phyloP scores from a whole-genome alignment of 129 eudicot genomes.

The Dittrichia graveolens region DNA sequence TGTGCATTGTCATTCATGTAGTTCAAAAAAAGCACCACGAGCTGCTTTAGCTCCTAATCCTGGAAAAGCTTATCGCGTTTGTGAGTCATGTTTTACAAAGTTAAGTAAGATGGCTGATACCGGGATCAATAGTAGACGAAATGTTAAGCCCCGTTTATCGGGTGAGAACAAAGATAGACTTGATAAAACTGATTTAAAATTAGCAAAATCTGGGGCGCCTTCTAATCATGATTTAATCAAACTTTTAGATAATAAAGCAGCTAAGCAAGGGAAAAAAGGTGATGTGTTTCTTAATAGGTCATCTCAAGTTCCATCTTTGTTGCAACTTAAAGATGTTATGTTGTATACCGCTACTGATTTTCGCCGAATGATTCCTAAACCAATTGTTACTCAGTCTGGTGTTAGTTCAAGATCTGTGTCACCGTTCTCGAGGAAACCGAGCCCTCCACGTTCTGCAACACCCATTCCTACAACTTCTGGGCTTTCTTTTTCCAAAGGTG shows the following conservation, averaged over 20 bases:
- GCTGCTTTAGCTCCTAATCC: slow-evolving; percentile 96
- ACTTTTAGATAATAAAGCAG: slow-evolving; percentile 85
- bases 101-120: slow-evolving; percentile 66
- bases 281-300: slow-evolving; percentile 60
- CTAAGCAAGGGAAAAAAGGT: slow-evolving; percentile 69
- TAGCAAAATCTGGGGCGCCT: slow-evolving; percentile 63
- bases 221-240: slow-evolving; percentile 80
- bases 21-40: slow-evolving; percentile 77
- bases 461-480: slow-evolving; percentile 96
- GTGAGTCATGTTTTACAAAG: slow-evolving; percentile 82
- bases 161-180: slow-evolving; percentile 85
- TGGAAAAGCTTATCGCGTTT: slow-evolving; percentile 85
- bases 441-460: slow-evolving; percentile 95
- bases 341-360: slow-evolving; percentile 51
- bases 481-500: slow-evolving; percentile 80
- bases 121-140: slow-evolving; percentile 49
- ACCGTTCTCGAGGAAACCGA: slow-evolving; percentile 81
- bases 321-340: slow-evolving; percentile 83
- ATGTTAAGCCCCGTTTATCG: slow-evolving; percentile 76
- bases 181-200: slow-evolving; percentile 72
- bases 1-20: slow-evolving; percentile 92
- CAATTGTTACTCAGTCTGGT: slow-evolving; percentile 53
- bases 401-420: slow-evolving; percentile 86
- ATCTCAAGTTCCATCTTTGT: slow-evolving; percentile 57
- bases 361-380: slow-evolving; percentile 63